phyloP scores from a whole-genome alignment of 331 rosid genomes.

The Malus hybrid region DNA sequence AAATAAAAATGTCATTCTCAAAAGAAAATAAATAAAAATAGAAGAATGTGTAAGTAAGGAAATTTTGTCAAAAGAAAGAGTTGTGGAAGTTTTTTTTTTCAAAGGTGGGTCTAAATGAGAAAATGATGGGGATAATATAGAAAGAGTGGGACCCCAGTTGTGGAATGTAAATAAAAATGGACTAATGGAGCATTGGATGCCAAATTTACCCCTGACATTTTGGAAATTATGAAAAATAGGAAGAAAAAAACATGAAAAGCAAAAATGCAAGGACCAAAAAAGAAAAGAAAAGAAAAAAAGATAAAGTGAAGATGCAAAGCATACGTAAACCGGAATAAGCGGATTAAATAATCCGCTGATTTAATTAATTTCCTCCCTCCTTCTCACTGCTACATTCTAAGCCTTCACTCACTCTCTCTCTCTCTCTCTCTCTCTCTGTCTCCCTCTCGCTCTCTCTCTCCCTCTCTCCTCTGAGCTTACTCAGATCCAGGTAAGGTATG shows the following conservation, averaged over 20 bases:
- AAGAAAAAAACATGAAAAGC: neutral
- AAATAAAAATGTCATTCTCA: too few relatives aligned
- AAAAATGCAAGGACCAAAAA: neutral
- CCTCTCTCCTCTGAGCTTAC: neutral
- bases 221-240: neutral
- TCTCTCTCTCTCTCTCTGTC: neutral
- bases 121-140: neutral
- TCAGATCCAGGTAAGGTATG: conserved; percentile 55
- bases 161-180: neutral
- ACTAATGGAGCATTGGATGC: neutral
- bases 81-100: neutral
- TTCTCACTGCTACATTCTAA: neutral
- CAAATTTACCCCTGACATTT: neutral
- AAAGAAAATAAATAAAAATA: neutral
- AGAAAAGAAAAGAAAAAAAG: neutral
- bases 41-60: neutral
- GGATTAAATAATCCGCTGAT: conserved; percentile 44
- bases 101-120: neutral
- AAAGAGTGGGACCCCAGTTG: neutral
- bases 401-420: neutral
- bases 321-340: conserved; percentile 30
- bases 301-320: conserved; percentile 12
- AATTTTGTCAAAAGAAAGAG: neutral
- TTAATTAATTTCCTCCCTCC: neutral
- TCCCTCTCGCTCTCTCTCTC: neutral